Evolutionary conservation across 2,329 filamentous ascomycete genomes (phyloP), one percentile per base, ranked within the genome.

Genomic region (Zasmidium angulare): DNA sequence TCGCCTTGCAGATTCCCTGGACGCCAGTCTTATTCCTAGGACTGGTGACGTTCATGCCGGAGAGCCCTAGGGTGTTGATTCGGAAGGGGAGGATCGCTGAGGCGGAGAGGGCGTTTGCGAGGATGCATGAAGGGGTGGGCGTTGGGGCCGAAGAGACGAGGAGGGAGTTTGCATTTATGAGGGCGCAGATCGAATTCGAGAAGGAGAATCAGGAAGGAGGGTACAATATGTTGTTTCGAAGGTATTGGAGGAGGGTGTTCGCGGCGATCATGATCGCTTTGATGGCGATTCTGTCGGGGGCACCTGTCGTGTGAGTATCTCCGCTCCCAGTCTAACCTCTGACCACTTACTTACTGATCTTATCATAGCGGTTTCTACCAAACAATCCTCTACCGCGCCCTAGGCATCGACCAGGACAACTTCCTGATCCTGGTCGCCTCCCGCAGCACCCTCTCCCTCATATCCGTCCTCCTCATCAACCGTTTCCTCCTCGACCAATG

Each of bases 261-360:
- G 80, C 82, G 71, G 79, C 79, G 0, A 79, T 84, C 64, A 77
- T 78, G 2, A 81, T 82, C 2, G 82, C 84, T 68, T 82, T 81
- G 2, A 82, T 84, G 77, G 46, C 20, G 20, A 24, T 24, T 49
- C 11, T 49, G 20, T 21, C n/a, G 10, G 46, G 46, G 22, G 20
- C n/a, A 4, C 20, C 46, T 11, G 46, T 49, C 11, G 46, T 49
- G 36, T 43, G 14, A 43, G 14, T 17, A 3, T 14, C 36, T 10
- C 11, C 11, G 36, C 11, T 17, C 36, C 11, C 0, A 79, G 76
- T 64, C 65, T 84, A 47, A 84, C 82, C 1, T 82, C 82, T 10
- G 79, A 84, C 40, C 84, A 84, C 36, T n/a, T n/a, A n/a, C n/a
- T n/a, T 7, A 43, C 36, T 43, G 36, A 43, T 17, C 12, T 43